Evolutionary conservation across 805 yeast genomes (phyloP).

Genomic region (Isabelozyma rhagii): DNA sequence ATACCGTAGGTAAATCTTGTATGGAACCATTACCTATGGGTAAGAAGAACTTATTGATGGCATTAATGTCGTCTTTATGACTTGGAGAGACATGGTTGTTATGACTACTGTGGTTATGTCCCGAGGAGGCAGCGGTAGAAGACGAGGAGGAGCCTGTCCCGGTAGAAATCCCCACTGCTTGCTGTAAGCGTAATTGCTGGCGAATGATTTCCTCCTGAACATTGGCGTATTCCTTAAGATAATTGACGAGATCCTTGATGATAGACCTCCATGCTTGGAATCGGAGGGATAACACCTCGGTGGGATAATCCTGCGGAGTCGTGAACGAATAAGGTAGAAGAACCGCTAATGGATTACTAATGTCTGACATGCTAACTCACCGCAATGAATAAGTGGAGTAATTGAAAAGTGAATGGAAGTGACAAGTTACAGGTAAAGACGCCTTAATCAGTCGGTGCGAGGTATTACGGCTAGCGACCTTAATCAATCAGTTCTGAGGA

Average conservation of each 20-base stretch:
- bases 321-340: conserved; percentile 35
- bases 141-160: conserved; percentile 3
- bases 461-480: no score
- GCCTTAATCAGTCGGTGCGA: no score
- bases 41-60: conserved; percentile 54
- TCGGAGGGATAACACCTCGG: conserved; percentile 80
- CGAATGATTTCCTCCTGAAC: conserved; percentile 87
- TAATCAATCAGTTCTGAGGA: no score
- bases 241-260: conserved; percentile 68
- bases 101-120: conserved; percentile 4
- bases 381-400: no score
- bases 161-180: conserved; percentile 51
- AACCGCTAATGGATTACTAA: conserved; percentile 37
- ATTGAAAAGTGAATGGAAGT: no score
- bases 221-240: conserved; percentile 73
- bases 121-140: conserved; percentile 1
- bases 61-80: conserved; percentile 27
- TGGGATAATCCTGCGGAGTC: conserved; percentile 53
- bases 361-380: conserved; percentile 7
- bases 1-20: conserved; percentile 73
- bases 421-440: no score
- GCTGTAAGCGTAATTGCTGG: conserved; percentile 76
- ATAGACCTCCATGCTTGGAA: conserved; percentile 85
- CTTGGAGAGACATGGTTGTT: conserved; percentile 8
- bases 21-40: conserved; percentile 73